phyloP scores from a whole-genome alignment of 108 stramenopile species.

The Nitzschia sp. region DNA sequence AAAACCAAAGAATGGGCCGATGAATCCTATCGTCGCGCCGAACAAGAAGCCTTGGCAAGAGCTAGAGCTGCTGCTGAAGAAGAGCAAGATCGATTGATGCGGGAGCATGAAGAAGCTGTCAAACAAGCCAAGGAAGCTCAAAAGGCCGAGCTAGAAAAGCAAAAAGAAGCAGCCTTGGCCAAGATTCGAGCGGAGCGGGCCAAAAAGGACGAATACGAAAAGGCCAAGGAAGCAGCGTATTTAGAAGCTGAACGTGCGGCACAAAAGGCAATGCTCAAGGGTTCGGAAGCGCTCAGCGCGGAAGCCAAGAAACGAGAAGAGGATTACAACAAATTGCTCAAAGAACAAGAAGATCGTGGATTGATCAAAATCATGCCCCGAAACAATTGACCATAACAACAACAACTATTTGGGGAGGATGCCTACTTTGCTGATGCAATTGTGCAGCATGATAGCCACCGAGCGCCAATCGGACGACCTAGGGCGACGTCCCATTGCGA shows the following conservation, averaged over 20 bases:
- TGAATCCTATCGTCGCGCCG: neutral
- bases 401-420: no score
- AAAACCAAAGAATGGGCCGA: slow-evolving; percentile 7
- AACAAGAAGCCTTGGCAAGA: neutral
- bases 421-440: no score
- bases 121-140: neutral
- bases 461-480: no score
- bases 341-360: slow-evolving; percentile 20
- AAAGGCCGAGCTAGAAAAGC: slow-evolving; percentile 9
- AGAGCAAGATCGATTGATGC: slow-evolving; percentile 10
- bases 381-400: no score
- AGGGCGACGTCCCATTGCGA: no score
- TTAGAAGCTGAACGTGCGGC: neutral
- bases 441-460: no score
- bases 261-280: neutral
- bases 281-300: neutral
- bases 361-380: slow-evolving; percentile 9
- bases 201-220: slow-evolving; percentile 6
- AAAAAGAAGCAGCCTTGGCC: slow-evolving; percentile 15
- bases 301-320: slow-evolving; percentile 15
- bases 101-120: slow-evolving; percentile 8
- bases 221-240: neutral
- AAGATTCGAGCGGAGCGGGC: slow-evolving; percentile 10
- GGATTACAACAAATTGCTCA: slow-evolving; percentile 1
- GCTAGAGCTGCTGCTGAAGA: slow-evolving; percentile 5